phyloP scores from a whole-genome alignment of 164 flowering plant genomes.

The Saururus chinensis region DNA sequence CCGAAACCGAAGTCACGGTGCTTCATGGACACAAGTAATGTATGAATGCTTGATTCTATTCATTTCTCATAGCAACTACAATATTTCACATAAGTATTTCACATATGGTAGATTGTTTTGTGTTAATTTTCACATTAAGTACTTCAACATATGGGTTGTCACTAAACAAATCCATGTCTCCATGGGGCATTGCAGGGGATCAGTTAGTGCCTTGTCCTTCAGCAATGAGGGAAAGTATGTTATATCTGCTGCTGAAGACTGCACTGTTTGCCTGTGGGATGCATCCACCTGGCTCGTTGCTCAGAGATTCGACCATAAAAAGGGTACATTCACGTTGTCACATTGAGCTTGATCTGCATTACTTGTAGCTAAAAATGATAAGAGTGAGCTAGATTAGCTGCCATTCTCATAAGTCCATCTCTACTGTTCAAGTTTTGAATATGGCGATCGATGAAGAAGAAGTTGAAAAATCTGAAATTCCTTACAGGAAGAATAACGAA shows the following conservation, averaged over 20 bases:
- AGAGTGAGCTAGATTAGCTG: too few relatives aligned
- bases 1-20: slow-evolving; percentile 16
- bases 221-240: slow-evolving; percentile 21
- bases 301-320: slow-evolving; percentile 30
- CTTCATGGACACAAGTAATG: slow-evolving; percentile 54
- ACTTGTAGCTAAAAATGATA: too few relatives aligned
- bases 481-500: slow-evolving; percentile 39
- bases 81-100: too few relatives aligned
- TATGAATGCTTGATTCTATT: slow-evolving; percentile 8
- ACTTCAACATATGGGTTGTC: not conserved
- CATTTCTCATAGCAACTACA: not conserved
- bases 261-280: slow-evolving; percentile 51
- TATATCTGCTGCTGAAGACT: slow-evolving; percentile 46
- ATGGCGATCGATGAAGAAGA: too few relatives aligned
- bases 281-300: slow-evolving; percentile 16
- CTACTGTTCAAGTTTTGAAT: too few relatives aligned
- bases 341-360: too few relatives aligned
- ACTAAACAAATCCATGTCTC: not conserved
- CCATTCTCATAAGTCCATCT: too few relatives aligned
- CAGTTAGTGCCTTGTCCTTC: slow-evolving; percentile 43
- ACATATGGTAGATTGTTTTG: not conserved
- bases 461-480: not conserved
- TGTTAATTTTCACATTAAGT: not conserved
- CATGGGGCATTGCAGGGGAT: slow-evolving; percentile 23
- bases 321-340: slow-evolving; percentile 20